phyloP scores from a whole-genome alignment of 1,284 basidiomycete species.

The Fomes fomentarius region DNA sequence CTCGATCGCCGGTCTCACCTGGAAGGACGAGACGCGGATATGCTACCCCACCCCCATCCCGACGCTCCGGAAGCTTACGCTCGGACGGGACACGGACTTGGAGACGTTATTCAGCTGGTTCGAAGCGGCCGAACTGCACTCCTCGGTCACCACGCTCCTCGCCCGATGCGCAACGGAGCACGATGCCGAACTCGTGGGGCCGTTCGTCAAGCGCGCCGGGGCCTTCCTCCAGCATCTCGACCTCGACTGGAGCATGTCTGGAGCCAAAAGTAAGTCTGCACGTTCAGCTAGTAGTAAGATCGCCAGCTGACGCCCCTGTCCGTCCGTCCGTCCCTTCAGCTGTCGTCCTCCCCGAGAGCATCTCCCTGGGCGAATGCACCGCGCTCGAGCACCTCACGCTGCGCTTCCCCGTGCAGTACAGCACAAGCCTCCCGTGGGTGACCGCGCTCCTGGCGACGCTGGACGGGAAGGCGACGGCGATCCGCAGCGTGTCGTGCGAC shows the following conservation, averaged over 20 bases:
- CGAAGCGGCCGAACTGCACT: constrained; percentile 22
- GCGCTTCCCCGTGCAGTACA: constrained; percentile 29
- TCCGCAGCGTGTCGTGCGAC: constrained; percentile 12
- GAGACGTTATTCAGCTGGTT: constrained; percentile 29
- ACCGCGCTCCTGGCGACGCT: constrained; percentile 26
- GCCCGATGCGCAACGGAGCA: constrained; percentile 26
- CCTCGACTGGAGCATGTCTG: constrained; percentile 31
- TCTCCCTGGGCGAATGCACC: constrained; percentile 26
- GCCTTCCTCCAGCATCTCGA: constrained; percentile 27
- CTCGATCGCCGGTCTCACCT: constrained; percentile 30
- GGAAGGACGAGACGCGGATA: constrained; percentile 18
- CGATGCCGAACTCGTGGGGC: constrained; percentile 29
- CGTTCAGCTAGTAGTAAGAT: background rate
- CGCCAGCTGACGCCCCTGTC: background rate
- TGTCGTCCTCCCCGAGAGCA: constrained; percentile 25
- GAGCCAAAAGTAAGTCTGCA: constrained; percentile 24
- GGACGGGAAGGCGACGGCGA: constrained; percentile 2
- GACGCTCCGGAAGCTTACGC: constrained; percentile 14
- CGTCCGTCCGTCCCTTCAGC: constrained; percentile 6
- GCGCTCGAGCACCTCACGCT: constrained; percentile 27
- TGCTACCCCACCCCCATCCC: constrained; percentile 6
- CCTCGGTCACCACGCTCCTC: constrained; percentile 21
- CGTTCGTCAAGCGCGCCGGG: constrained; percentile 26
- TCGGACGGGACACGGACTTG: constrained; percentile 29
- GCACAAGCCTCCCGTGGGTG: constrained; percentile 31